Evolutionary conservation across 352 stramenopile species (phyloP).

Genomic region (Phytopythium mirpurense): DNA sequence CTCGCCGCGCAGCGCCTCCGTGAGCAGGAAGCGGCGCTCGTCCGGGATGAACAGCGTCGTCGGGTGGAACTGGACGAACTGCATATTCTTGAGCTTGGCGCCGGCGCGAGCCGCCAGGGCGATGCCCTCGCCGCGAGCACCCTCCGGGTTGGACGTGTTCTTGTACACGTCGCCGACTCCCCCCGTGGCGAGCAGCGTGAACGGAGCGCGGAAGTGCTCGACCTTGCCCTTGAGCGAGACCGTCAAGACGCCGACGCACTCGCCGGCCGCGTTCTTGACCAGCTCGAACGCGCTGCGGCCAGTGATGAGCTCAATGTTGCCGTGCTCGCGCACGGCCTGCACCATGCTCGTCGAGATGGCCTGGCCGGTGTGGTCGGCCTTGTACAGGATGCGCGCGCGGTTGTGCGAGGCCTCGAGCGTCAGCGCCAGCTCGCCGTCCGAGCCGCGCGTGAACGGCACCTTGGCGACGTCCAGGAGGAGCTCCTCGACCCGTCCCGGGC

Average conservation of each 20-base stretch:
- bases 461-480: conserved; percentile 84
- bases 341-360: conserved; percentile 92
- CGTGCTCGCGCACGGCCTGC: conserved; percentile 74
- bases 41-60: conserved; percentile 91
- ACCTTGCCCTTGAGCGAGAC: conserved; percentile 49
- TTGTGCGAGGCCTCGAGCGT: conserved; percentile 92
- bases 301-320: conserved; percentile 77
- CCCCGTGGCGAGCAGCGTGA: conserved; percentile 91
- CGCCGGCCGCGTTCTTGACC: conserved; percentile 44
- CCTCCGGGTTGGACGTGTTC: conserved; percentile 93
- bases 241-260: conserved; percentile 74
- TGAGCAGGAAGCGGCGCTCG: conserved; percentile 90
- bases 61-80: conserved; percentile 97
- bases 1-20: conserved; percentile 90
- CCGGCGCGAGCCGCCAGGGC: conserved; percentile 75
- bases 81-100: conserved; percentile 85
- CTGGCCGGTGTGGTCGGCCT: conserved; percentile 90
- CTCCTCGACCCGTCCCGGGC: conserved; percentile 85
- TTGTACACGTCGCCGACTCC: conserved; percentile 92
- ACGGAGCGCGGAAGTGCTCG: conserved; percentile 65
- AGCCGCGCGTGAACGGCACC: conserved; percentile 86
- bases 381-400: conserved; percentile 91
- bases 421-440: conserved; percentile 61
- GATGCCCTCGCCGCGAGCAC: conserved; percentile 65
- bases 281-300: conserved; percentile 74